Evolutionary conservation across 208 protist genomes (phyloP).

Genomic region (Leishmania aethiopica): DNA sequence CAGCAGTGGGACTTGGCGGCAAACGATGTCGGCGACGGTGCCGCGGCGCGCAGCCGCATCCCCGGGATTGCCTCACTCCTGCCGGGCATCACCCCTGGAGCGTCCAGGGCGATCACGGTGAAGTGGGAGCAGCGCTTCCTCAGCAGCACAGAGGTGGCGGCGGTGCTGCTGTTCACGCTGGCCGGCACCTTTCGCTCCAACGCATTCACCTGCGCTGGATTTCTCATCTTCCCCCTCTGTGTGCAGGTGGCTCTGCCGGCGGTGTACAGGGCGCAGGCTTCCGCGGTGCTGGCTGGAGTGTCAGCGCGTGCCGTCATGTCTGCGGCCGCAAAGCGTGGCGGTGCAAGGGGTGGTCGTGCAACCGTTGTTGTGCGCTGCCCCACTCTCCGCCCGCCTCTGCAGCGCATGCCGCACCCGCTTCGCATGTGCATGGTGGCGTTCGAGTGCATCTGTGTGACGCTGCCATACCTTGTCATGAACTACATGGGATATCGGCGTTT

Average conservation of each 20-base stretch:
- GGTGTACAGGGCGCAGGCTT: slow-evolving; percentile 20
- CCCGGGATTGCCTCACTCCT: slow-evolving; percentile 7
- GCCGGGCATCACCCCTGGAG: neutral
- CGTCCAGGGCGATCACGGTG: neutral
- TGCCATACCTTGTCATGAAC: slow-evolving; percentile 61
- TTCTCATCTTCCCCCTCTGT: slow-evolving; percentile 63
- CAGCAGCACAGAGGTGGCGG: slow-evolving; percentile 22
- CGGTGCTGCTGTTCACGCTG: slow-evolving; percentile 54
- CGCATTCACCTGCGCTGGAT: slow-evolving; percentile 57
- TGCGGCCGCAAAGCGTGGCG: neutral
- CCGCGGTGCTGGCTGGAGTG: slow-evolving; percentile 24
- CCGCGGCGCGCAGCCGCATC: neutral
- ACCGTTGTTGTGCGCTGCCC: slow-evolving; percentile 5
- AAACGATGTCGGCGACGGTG: neutral
- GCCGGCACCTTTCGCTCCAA: slow-evolving; percentile 69
- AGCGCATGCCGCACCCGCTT: slow-evolving; percentile 44
- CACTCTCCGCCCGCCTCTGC: slow-evolving; percentile 17
- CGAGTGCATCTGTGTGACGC: slow-evolving; percentile 41
- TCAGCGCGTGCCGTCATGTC: slow-evolving; percentile 36
- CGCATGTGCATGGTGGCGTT: slow-evolving; percentile 44
- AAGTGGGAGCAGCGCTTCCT: slow-evolving; percentile 24
- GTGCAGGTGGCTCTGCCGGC: slow-evolving; percentile 37
- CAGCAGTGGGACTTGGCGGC: slow-evolving; percentile 1
- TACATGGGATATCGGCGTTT: slow-evolving; percentile 62
- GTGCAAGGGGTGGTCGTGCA: neutral